Conservation (phyloP, 2,329 filamentous ascomycete genomes). For the Ophiosphaerella narmari region DNA sequence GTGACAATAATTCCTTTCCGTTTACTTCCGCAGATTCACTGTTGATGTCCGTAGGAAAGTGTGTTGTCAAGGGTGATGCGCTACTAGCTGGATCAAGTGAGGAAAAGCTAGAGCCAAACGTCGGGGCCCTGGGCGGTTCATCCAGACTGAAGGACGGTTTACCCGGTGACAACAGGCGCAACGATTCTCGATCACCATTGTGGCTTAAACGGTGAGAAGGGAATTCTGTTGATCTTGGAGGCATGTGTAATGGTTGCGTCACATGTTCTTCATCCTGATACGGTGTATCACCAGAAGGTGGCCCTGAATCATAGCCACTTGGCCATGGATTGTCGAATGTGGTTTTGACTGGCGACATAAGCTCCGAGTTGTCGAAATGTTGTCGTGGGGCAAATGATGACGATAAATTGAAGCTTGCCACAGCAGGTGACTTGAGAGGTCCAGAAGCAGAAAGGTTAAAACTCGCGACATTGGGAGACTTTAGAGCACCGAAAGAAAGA, state of each 20-base stretch:
- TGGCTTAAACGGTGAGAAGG: conserved; percentile 14
- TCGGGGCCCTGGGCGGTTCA: not conserved
- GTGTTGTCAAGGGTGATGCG: conserved; percentile 47
- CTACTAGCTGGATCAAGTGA: conserved; percentile 18
- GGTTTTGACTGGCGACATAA: conserved; percentile 36
- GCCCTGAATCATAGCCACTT: conserved; percentile 26
- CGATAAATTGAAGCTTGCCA: conserved; percentile 32
- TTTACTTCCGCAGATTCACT: conserved; percentile 31
- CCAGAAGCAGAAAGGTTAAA: conserved; percentile 11
- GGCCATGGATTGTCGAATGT: conserved; percentile 40
- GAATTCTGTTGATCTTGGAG: conserved; percentile 31
- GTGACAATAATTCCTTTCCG: conserved; percentile 44
- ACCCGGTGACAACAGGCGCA: conserved; percentile 23
- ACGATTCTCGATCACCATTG: conserved; percentile 17
- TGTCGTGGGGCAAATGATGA: conserved; percentile 22
- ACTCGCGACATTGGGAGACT: conserved; percentile 27
- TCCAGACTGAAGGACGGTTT: conserved; percentile 22
- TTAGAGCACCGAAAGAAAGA: conserved; percentile 29
- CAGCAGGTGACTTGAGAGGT: conserved; percentile 35
- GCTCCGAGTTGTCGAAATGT: conserved; percentile 18
- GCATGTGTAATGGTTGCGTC: conserved; percentile 23
- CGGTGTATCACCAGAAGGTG: conserved; percentile 10
- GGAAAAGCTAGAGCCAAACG: not conserved
- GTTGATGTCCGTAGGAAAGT: conserved; percentile 43
- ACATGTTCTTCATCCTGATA: conserved; percentile 14